phyloP scores from a whole-genome alignment of 352 stramenopile genomes.

The Phytophthora pisi region DNA sequence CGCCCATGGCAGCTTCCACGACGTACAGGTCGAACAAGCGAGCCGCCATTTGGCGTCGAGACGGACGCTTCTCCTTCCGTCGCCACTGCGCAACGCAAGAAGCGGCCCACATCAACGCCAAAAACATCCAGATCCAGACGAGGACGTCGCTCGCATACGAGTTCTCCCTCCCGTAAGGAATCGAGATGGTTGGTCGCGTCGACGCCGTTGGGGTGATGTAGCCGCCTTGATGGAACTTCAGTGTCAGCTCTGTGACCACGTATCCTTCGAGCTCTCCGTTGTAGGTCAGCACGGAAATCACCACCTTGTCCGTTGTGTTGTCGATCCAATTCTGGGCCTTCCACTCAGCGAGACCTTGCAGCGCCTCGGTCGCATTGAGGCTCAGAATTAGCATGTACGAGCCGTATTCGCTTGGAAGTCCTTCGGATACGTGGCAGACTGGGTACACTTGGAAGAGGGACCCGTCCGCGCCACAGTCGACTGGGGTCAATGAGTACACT shows the following conservation, averaged over 20 bases:
- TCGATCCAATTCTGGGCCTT: slow-evolving; percentile 40
- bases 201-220: slow-evolving; percentile 30
- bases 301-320: slow-evolving; percentile 33
- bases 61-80: slow-evolving; percentile 9
- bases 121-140: slow-evolving; percentile 22
- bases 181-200: slow-evolving; percentile 30
- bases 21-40: slow-evolving; percentile 14
- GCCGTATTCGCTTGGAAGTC: slow-evolving; percentile 12
- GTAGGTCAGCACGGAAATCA: slow-evolving; percentile 46
- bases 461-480: slow-evolving; percentile 25
- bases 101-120: slow-evolving; percentile 11
- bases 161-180: slow-evolving; percentile 28
- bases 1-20: slow-evolving; percentile 14
- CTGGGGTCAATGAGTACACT: slow-evolving; percentile 8
- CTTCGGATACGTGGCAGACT: slow-evolving; percentile 37
- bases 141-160: slow-evolving; percentile 20
- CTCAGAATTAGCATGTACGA: slow-evolving; percentile 33
- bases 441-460: slow-evolving; percentile 44
- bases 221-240: slow-evolving; percentile 43
- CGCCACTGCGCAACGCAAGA: slow-evolving; percentile 15
- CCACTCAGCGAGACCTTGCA: slow-evolving; percentile 23
- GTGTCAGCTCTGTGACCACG: slow-evolving; percentile 30
- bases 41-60: slow-evolving; percentile 8
- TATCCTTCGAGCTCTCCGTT: slow-evolving; percentile 54
- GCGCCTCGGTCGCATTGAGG: slow-evolving; percentile 33